Base-by-base conservation (phyloP, 768 basidiomycete species). In the Leccinum rimulosum region DNA sequence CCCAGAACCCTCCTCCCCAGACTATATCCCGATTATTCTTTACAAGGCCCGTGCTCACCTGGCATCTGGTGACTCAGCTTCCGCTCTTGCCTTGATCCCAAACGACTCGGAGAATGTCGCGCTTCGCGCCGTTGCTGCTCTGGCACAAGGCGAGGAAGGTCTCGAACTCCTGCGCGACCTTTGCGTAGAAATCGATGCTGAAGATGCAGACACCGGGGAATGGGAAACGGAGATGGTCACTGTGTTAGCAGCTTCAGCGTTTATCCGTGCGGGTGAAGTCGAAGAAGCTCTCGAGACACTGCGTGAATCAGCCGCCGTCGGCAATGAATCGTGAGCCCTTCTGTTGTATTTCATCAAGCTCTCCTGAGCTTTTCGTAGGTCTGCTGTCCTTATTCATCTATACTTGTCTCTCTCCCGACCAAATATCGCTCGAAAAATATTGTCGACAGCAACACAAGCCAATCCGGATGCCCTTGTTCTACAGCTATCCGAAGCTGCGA, bases 271-370 rank as follows among this genome's bases (percentile, higher is more conserved):
- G 15, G 89, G 87, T 2, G 95, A 97, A 74, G 75, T 90, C 11
- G 95, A 97, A 73, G 95, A 98, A 74, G 95, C 94, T 2, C 76
- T 97, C 27, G 95, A 96, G 73, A 95, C 91, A 0, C 79, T 98
- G 33, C 86, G 87, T 8, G 83, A 82, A 47, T 70, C 82, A 6
- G 88, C 86, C 51, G 84, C 84, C 33, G 83, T 88, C 62, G 90
- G 92, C 65, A 81, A 94, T 38, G 95, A 98, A 79, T 90, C 91
- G 94, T 95, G 73, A 66, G 91, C 22, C 27, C 30, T 50, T 58
- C 52, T 15, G 10, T 30, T 25, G 3, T 14, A 22, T 43, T 43
- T 50, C 19, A n/a, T 50, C 49, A 33, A 10, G 33, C 49, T 28
- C 22, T 30, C 27, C n/a, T 31, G 43, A 31, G 28, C 50, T 52